A percentile compares a stretch with the other conserved stretches of the same genome.
Evolutionary conservation across 371 early-diverging fungal genomes (phyloP).

Genomic region (Syncephalastrum contaminatum): DNA sequence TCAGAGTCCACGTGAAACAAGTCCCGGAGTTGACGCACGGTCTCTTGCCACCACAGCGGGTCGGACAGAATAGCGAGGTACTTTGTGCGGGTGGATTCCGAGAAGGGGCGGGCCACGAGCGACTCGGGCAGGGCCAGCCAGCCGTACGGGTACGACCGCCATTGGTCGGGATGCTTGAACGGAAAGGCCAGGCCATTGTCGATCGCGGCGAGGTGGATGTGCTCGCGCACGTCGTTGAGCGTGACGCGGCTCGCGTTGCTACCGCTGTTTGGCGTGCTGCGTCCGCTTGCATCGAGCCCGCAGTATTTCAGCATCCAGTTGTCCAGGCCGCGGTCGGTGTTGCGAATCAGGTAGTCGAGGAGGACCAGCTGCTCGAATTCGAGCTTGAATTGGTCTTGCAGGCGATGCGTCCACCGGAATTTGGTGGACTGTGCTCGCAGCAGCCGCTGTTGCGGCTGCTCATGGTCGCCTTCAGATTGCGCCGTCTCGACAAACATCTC

Average conservation of each 20-base stretch:
- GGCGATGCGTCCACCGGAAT: conserved; percentile 63
- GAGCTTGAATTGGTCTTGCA: conserved; percentile 71
- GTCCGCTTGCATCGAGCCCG: conserved; percentile 22
- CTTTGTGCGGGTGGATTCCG: conserved; percentile 60
- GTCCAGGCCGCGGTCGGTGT: conserved; percentile 88
- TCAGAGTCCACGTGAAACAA: conserved; percentile 72
- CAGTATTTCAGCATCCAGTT: conserved; percentile 89
- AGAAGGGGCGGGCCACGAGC: conserved; percentile 66
- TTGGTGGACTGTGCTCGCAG: conserved; percentile 8
- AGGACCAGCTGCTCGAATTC: conserved; percentile 85
- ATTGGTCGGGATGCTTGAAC: conserved; percentile 89
- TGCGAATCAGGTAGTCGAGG: conserved; percentile 88
- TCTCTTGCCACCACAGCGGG: conserved; percentile 79
- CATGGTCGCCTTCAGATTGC: neutral
- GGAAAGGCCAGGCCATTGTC: conserved; percentile 95
- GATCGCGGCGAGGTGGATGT: conserved; percentile 79
- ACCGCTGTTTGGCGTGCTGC: conserved; percentile 23
- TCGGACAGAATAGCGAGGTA: conserved; percentile 69
- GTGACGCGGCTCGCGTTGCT: conserved; percentile 19
- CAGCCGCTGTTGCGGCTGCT: neutral
- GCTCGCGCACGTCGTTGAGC: conserved; percentile 2
- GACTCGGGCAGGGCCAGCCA: conserved; percentile 76
- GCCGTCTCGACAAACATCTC: conserved; percentile 2
- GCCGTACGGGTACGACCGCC: conserved; percentile 88
- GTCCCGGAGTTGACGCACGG: conserved; percentile 60